Evolutionary conservation across 305 asterid genomes (phyloP).

Genomic region (Fraxinus sp.): DNA sequence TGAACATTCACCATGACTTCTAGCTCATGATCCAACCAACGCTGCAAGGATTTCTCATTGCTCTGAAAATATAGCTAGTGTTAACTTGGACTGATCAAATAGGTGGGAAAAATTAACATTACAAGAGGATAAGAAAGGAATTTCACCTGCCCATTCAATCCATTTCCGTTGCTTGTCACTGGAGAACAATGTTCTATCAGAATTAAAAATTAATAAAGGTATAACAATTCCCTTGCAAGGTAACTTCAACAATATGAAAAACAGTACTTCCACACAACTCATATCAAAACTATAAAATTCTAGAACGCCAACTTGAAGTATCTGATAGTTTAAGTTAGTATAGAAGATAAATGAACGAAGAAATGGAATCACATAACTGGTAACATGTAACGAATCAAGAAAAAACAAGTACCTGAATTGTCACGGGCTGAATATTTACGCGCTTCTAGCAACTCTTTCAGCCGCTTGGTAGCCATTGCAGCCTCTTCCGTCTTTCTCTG

Average conservation of each 20-base stretch:
- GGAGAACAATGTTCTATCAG: slow-evolving; percentile 35
- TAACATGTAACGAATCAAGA: slow-evolving; percentile 3
- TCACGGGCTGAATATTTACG: slow-evolving; percentile 91
- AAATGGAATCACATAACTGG: background rate
- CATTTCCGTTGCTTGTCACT: slow-evolving; percentile 76
- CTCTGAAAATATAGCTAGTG: slow-evolving; percentile 42
- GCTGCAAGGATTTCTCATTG: slow-evolving; percentile 83
- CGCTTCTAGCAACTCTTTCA: slow-evolving; percentile 96
- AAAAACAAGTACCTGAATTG: slow-evolving; percentile 56
- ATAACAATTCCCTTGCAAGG: background rate
- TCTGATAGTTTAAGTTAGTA: background rate
- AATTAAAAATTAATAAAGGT: slow-evolving; percentile 10
- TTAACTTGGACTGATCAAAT: slow-evolving; percentile 21
- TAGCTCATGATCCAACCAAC: slow-evolving; percentile 98
- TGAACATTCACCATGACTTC: slow-evolving; percentile 98
- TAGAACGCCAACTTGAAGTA: background rate
- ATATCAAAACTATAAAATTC: background rate
- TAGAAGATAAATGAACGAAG: background rate
- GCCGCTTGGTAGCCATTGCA: slow-evolving; percentile 98
- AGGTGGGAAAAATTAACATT: slow-evolving; percentile 14
- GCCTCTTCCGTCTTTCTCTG: slow-evolving; percentile 99
- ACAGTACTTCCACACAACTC: background rate
- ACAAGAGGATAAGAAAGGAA: slow-evolving; percentile 11
- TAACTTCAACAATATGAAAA: slow-evolving; percentile 12
- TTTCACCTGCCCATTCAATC: slow-evolving; percentile 74